Conservation (phyloP, 139 green algal genomes). For the Ostreobium quekettii region DNA sequence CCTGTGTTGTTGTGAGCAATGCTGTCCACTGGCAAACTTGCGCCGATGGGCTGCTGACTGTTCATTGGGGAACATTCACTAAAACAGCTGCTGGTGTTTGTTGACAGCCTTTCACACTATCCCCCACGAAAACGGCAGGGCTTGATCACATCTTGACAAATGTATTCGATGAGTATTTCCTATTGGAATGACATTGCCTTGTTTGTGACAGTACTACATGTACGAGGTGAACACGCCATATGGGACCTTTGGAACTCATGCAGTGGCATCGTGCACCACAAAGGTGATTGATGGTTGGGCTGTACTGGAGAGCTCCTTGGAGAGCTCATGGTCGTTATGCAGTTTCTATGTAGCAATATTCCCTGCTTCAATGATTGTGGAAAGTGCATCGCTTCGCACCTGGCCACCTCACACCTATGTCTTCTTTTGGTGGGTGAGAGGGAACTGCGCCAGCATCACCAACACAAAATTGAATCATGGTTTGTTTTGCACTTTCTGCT, state of each 20-base stretch:
- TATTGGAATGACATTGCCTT: neutral
- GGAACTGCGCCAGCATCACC: neutral
- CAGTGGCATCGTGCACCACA: neutral
- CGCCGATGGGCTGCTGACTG: no score
- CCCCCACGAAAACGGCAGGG: neutral
- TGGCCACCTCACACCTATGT: neutral
- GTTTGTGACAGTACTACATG: slow-evolving; percentile 5
- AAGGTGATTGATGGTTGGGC: slow-evolving; percentile 4
- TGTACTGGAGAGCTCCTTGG: no score
- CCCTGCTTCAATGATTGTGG: neutral
- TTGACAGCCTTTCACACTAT: neutral
- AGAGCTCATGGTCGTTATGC: no score
- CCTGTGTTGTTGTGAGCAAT: no score
- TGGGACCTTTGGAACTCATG: neutral
- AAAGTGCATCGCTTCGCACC: neutral
- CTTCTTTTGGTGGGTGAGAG: neutral
- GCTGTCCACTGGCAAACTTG: no score
- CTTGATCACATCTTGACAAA: neutral
- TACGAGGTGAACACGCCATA: slow-evolving; percentile 13
- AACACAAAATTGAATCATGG: neutral
- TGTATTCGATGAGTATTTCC: neutral
- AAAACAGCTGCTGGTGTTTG: no score
- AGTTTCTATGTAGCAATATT: no score
- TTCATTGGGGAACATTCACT: no score
- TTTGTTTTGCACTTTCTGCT: no score